Evolutionary conservation across 345 rosid genomes (phyloP), one percentile per base, ranked within the genome.

Genomic region (Citrus hindsii): DNA sequence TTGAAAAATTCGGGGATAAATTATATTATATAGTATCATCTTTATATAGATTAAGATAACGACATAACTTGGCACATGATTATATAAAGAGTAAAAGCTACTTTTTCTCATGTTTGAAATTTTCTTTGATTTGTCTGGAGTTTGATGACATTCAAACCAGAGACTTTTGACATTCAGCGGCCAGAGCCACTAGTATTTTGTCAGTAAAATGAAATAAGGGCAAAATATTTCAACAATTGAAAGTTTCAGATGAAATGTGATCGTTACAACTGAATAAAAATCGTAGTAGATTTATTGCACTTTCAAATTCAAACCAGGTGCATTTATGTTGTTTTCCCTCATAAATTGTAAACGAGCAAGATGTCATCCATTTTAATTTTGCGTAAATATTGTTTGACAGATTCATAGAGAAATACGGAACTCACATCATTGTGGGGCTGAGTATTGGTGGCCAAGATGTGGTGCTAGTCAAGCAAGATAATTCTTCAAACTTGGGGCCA

Each of bases 321-420:
- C 12, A 19, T 33, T 62, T 27, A 27, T 27, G 18, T 24, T 16
- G 18, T 24, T 16, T 25, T 14, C 13, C 71, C 27, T 5, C 27
- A 4, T 1, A 13, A 12, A 38, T 67, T 25, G 33, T 42, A 16
- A 27, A 25, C 24, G 9, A 3, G 25, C 12, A 9, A 64, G 22
- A 68, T n/a, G 30, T 68, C 53, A 37, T 40, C 33, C 9, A 28
- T 7, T 19, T 46, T 53, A 42, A 10, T 64, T 5, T 27, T 61
- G 28, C 30, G 18, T 25, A 25, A 25, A 19, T 5, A 60, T 63
- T 37, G 46, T 51, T 18, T 63, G 67, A 76, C 93, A 96, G 99
- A 79, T 96, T 96, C 80, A 94, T 96, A 24, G 91, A 91, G 84
- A 92, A 81, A 74, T 94, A 92, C 72, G 99, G 99, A 65, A 96